Base-by-base conservation (phyloP, 306 rosid genomes). In the Vigna angularis region DNA sequence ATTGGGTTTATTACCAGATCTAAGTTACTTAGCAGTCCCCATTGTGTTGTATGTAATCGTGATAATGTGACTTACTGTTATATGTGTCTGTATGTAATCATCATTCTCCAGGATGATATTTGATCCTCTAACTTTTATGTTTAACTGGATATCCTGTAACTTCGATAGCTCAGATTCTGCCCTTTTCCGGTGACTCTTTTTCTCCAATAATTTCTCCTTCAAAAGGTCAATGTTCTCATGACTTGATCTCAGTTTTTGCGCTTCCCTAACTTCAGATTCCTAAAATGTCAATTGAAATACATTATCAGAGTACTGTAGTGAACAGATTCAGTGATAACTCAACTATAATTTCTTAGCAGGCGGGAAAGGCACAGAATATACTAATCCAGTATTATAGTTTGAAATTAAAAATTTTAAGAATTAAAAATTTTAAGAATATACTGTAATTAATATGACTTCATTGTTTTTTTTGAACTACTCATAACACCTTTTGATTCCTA, bases 241-340 rank as follows among this genome's bases (percentile, higher is more conserved):
- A 73, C 91, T 89, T 49, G 89, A 88, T 88, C 80, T 95, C 78
- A 95, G 83, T 87, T 89, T 95, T 79, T 89, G 86, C 47, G 98
- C 98, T 88, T 88, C 97, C 86, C 88, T 92, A 75, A 92, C 98
- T 83, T 92, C 98, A 81, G 95, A 83, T 79, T 95, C 98, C 98
- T 95, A 82, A 77, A 73, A 75, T 71, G 32, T n/a, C 82, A 79
- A 83, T 55, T 77, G 53, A 82, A 82, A 76, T 56, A 52, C 10
- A 52, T 58, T 49, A 49, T 74, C 75, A 65, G 49, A 47, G n/a
- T 74, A 63, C 30, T n/a, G 62, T 9, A 68, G 66, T 12, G 32
- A 30, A 75, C 66, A 77, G 22, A 28, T 62, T 52, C 38, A 34
- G 49, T 47, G 59, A 80, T 56, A 70, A 66, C 40, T 14, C 53